Conservation (phyloP, 495 filamentous ascomycete species). For the Choiromyces venosus region DNA sequence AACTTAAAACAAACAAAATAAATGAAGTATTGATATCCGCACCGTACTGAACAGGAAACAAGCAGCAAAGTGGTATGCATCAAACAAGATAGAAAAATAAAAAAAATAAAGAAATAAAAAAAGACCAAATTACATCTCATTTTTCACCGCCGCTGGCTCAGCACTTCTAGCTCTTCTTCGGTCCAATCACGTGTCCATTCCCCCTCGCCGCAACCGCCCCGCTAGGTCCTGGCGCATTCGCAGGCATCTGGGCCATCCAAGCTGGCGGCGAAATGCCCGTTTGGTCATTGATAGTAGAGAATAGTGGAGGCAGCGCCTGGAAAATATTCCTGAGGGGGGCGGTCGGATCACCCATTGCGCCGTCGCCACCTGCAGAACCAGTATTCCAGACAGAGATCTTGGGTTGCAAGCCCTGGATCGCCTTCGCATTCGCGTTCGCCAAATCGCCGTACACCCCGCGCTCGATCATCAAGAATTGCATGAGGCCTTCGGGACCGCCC, state of each 20-base stretch:
- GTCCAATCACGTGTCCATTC: background rate
- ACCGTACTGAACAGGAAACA: background rate
- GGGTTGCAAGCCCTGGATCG: constrained; percentile 69
- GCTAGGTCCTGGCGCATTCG: background rate
- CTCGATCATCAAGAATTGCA: constrained; percentile 76
- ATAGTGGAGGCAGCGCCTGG: constrained; percentile 70
- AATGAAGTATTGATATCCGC: background rate
- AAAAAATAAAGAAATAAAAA: background rate
- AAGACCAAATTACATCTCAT: background rate
- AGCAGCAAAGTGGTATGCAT: background rate
- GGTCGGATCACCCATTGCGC: constrained; percentile 45
- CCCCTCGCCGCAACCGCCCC: background rate
- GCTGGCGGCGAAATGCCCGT: constrained; percentile 68
- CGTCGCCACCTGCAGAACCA: constrained; percentile 46
- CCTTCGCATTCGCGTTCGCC: constrained; percentile 63
- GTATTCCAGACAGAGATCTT: constrained; percentile 91
- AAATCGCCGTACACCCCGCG: constrained; percentile 60
- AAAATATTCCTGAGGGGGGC: constrained; percentile 58
- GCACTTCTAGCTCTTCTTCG: background rate
- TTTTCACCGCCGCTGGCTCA: too few relatives aligned
- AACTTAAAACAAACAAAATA: background rate
- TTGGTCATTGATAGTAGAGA: constrained; percentile 77
- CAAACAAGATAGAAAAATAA: background rate
- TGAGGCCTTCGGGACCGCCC: constrained; percentile 65
- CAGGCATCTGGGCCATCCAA: constrained; percentile 49